Evolutionary conservation across 805 yeast genomes (phyloP), one percentile per base, ranked within the genome.

Genomic region (Lachancea meyersii): DNA sequence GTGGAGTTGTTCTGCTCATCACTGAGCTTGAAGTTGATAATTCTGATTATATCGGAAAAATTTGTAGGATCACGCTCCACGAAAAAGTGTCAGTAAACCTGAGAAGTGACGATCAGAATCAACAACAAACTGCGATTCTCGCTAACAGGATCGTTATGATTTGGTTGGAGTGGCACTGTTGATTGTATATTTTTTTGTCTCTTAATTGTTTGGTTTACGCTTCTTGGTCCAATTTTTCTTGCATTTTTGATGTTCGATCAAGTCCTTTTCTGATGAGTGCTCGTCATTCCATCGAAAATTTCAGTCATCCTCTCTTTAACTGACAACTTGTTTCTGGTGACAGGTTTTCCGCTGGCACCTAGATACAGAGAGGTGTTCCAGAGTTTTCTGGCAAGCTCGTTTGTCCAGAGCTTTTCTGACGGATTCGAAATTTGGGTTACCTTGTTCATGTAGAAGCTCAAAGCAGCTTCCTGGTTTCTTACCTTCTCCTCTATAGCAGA

Each of bases 251-350:
- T 8, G 13, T 28, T 7, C 21, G 7, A 10, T 16, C 21, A 16
- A 5, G 30, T 13, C 17, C 22, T 23, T n/a, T 34, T 34, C 6
- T 38, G 28, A 3, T 19, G 22, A 7, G 23, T 20, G 22, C 41
- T 38, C 20, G 22, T 17, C 35, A 38, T 21, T 11, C 35, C 34
- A 16, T 31, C 21, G 32, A 58, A 37, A 19, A 58, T 57, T 13
- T 48, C 51, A 35, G 49, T 38, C 26, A 70, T 50, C 38, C 60
- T 57, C 40, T 64, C 60, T 13, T 63, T 62, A 1, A 59, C 59
- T 0, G 60, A 54, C n/a, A 51, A 42, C n/a, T 51, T 51, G 16
- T 47, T 34, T 5, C 46, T 50, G 42, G 44, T 60, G 39, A 52
- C 73, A 49, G 43, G 64, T 24, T 35, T 48, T 7, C 48, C 54